A percentile compares a stretch with the other conserved stretches of the same genome.
Conservation (phyloP, 345 rosid species). For the Salix brachista region DNA sequence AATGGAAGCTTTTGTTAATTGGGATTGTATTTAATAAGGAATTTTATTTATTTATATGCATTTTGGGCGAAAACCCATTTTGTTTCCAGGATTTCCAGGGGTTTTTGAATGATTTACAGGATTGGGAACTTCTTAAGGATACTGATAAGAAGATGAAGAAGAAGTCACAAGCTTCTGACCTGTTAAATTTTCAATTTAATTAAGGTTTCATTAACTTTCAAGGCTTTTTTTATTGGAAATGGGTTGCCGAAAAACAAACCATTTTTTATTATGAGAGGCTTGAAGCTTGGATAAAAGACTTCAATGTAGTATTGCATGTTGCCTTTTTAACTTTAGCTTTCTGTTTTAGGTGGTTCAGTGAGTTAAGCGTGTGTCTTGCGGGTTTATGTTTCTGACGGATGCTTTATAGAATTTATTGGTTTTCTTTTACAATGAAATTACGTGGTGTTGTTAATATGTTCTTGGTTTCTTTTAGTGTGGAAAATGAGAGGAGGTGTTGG, state of each 20-base stretch:
- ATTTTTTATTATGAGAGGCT: neutral
- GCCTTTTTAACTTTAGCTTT: neutral
- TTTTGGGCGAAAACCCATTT: conserved; percentile 2
- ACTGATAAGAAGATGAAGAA: conserved; percentile 64
- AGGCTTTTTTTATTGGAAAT: neutral
- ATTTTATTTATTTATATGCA: neutral
- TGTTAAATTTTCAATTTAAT: neutral
- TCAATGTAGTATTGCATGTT: neutral
- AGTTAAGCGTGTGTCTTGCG: neutral
- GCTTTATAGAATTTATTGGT: neutral
- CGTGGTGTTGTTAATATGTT: neutral
- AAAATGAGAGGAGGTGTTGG: neutral
- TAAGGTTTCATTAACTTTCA: neutral
- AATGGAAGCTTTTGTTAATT: no score
- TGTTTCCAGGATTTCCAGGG: conserved; percentile 79
- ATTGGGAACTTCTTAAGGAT: conserved; percentile 69
- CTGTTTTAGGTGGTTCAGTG: neutral
- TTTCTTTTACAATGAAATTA: neutral
- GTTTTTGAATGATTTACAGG: conserved; percentile 91
- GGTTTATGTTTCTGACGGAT: neutral
- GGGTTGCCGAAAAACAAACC: neutral
- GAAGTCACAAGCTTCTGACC: conserved; percentile 30
- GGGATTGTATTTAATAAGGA: no score
- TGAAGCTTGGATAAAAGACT: neutral
- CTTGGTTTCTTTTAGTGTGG: neutral